Evolutionary conservation across 2,329 filamentous ascomycete genomes (phyloP).

Genomic region (Hysterium pulicare): DNA sequence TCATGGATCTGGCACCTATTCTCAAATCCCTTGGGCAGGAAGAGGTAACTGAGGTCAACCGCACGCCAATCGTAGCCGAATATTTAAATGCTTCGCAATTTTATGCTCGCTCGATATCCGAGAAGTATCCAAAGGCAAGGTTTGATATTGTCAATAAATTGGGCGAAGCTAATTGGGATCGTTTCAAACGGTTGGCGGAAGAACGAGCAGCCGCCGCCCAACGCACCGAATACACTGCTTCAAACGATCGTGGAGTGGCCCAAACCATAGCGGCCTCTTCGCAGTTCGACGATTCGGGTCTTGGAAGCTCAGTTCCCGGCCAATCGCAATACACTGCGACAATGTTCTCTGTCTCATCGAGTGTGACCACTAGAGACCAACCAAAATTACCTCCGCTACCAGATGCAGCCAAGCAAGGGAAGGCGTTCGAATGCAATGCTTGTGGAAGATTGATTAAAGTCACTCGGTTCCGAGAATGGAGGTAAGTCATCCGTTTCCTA

Average conservation of each 20-base stretch:
- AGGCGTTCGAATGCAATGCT: constrained; percentile 16
- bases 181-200: not conserved
- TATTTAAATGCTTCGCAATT: no score
- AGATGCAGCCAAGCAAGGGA: constrained; percentile 13
- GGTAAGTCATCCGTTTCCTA: constrained; percentile 9
- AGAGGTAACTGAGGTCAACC: no score
- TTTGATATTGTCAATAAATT: not conserved
- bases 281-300: constrained; percentile 20
- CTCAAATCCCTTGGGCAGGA: no score
- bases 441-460: constrained; percentile 13
- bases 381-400: constrained; percentile 16
- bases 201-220: no score
- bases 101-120: no score
- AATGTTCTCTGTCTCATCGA: constrained; percentile 15
- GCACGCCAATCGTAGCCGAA: no score
- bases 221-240: no score
- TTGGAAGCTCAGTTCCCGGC: constrained; percentile 16
- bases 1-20: not conserved
- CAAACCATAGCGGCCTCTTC: constrained; percentile 10
- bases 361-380: constrained; percentile 10
- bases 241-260: not conserved
- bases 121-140: no score
- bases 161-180: not conserved
- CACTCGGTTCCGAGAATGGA: constrained; percentile 17
- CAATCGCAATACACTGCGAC: constrained; percentile 15